Percentiles rank a stretch among this genome's conserved stretches.
Evolutionary conservation across 139 green algal genomes (phyloP).

Genomic region (Coccomyxa sp.): DNA sequence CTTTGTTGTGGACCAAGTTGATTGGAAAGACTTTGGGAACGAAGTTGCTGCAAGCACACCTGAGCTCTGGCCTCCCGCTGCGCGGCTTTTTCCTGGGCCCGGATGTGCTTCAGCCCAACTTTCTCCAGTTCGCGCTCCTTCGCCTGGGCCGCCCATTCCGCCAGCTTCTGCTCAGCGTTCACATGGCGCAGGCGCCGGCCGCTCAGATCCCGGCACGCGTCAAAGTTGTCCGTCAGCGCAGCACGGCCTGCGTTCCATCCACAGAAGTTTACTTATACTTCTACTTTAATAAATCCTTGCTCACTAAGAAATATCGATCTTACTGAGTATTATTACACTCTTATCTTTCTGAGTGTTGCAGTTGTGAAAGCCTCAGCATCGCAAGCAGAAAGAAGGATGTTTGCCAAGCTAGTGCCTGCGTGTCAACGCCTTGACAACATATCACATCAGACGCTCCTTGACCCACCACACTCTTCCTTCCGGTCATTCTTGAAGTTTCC

Average conservation of each 20-base stretch:
- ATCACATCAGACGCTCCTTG: background rate
- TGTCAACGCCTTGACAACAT: too few species aligned
- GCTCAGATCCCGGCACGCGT: slow-evolving; percentile 88
- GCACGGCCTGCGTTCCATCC: slow-evolving; percentile 54
- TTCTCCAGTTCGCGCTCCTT: slow-evolving; percentile 81
- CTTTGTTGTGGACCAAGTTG: background rate
- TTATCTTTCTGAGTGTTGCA: background rate
- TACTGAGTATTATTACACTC: background rate
- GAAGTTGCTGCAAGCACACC: slow-evolving; percentile 5
- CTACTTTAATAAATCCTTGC: too few species aligned
- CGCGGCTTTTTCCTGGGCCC: slow-evolving; percentile 56
- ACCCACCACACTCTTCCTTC: too few species aligned
- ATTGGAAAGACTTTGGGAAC: background rate
- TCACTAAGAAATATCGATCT: too few species aligned
- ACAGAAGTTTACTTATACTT: background rate
- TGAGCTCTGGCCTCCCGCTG: slow-evolving; percentile 28
- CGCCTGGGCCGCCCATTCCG: slow-evolving; percentile 68
- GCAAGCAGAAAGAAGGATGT: too few species aligned
- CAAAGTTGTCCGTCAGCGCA: slow-evolving; percentile 85
- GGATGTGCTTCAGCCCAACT: slow-evolving; percentile 68
- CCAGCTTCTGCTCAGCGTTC: slow-evolving; percentile 75
- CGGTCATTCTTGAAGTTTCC: too few species aligned
- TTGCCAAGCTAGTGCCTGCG: too few species aligned
- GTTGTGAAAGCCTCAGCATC: too few species aligned
- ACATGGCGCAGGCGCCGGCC: slow-evolving; percentile 71